These are phyloP conservation scores for Escallonia herrerae DNA, from an alignment of 129 eudicot genomes.

Conservation along the genomic window DNA sequence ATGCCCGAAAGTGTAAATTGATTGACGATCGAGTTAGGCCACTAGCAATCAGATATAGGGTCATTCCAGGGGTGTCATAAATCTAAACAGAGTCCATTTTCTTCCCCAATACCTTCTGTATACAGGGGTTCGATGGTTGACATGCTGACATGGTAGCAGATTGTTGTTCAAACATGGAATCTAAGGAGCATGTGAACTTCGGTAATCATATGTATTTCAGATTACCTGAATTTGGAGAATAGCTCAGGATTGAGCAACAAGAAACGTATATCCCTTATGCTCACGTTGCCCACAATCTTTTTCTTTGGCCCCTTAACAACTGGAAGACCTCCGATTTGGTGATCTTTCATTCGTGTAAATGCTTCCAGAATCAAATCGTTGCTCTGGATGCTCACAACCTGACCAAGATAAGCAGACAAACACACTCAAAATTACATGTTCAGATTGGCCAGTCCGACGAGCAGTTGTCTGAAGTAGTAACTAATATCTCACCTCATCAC, in stretches of 20 bases:
- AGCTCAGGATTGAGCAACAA: constrained; percentile 74
- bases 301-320: constrained; percentile 69
- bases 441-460: neutral
- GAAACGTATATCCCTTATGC: constrained; percentile 85
- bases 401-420: constrained; percentile 8
- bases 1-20: constrained; percentile 37
- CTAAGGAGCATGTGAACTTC: neutral
- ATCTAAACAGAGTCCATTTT: neutral
- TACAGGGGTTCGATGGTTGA: neutral
- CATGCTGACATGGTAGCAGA: neutral
- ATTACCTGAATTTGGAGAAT: constrained; percentile 82
- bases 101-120: neutral
- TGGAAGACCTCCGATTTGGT: constrained; percentile 86
- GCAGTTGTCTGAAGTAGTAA: neutral
- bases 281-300: constrained; percentile 73
- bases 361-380: constrained; percentile 78
- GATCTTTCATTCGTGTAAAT: constrained; percentile 87
- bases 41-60: no score
- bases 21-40: constrained; percentile 3
- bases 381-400: constrained; percentile 55
- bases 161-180: neutral
- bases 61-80: no score
- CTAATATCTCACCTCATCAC: constrained; percentile 43
- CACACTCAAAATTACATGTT: neutral
- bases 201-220: neutral